phyloP scores from a whole-genome alignment of 1,284 basidiomycete genomes.

The Ganoderma lingzhi region DNA sequence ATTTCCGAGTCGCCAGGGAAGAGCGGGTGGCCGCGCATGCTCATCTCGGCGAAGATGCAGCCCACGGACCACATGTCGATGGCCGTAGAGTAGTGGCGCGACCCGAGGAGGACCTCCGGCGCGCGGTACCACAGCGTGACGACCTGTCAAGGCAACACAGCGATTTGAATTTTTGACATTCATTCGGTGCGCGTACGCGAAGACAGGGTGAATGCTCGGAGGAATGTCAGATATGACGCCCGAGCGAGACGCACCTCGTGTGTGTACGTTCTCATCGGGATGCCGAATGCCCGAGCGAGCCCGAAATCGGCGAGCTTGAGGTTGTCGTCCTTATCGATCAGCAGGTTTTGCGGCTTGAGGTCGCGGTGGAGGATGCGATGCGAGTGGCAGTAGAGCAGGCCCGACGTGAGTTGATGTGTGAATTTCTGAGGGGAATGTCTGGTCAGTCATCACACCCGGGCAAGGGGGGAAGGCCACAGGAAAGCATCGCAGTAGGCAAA shows the following conservation, averaged over 20 bases:
- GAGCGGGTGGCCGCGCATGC: conserved; percentile 86
- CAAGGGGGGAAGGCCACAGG: not conserved
- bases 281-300: conserved; percentile 95
- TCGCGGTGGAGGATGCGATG: conserved; percentile 97
- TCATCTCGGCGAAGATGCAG: conserved; percentile 95
- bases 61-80: conserved; percentile 99
- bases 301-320: conserved; percentile 98
- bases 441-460: not conserved
- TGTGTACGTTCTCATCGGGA: conserved; percentile 97
- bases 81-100: conserved; percentile 94
- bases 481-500: not conserved
- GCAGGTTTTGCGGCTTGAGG: conserved; percentile 96
- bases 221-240: not conserved
- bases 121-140: conserved; percentile 99
- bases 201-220: not conserved
- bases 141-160: conserved; percentile 64
- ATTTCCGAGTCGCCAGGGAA: conserved; percentile 99
- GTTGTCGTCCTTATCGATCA: conserved; percentile 92
- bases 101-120: conserved; percentile 95
- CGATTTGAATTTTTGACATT: not conserved
- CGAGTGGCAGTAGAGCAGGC: conserved; percentile 94
- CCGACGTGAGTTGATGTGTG: conserved; percentile 86
- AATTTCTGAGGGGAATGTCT: conserved; percentile 72
- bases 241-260: conserved; percentile 78
- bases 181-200: too few relatives aligned